These are phyloP conservation scores for Neurospora crassa DNA, from an alignment of 2,329 filamentous ascomycete genomes.

Conservation along the genomic window DNA sequence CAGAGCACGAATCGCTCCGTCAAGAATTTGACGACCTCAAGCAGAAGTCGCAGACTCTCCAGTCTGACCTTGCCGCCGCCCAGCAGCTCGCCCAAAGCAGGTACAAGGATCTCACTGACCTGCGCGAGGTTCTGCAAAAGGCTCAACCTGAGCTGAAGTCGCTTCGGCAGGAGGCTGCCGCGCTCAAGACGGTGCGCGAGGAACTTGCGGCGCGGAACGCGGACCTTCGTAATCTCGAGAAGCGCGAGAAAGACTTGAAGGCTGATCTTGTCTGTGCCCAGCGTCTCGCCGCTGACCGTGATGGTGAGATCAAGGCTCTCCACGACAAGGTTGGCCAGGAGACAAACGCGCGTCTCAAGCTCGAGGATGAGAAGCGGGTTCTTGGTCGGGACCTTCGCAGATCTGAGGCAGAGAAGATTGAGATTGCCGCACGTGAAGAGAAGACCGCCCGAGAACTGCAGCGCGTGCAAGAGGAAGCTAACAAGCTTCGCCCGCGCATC, in stretches of 20 bases:
- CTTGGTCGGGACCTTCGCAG: slow-evolving; percentile 69
- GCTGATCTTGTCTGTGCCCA: slow-evolving; percentile 63
- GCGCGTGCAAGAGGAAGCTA: slow-evolving; percentile 62
- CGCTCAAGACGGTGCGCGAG: slow-evolving; percentile 65
- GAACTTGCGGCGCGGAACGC: slow-evolving; percentile 51
- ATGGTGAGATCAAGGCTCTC: slow-evolving; percentile 66
- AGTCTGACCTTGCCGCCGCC: slow-evolving; percentile 77
- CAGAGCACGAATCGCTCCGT: slow-evolving; percentile 48
- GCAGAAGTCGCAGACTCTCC: slow-evolving; percentile 56
- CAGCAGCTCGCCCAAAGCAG: slow-evolving; percentile 78
- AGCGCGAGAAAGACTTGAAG: slow-evolving; percentile 71
- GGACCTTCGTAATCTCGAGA: slow-evolving; percentile 69
- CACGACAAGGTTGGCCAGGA: slow-evolving; percentile 73
- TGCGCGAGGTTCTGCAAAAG: slow-evolving; percentile 72
- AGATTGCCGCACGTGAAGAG: slow-evolving; percentile 64
- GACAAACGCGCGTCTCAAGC: slow-evolving; percentile 57
- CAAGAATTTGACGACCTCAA: slow-evolving; percentile 59
- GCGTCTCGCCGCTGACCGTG: slow-evolving; percentile 61
- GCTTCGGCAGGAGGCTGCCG: slow-evolving; percentile 65
- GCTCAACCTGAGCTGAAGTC: slow-evolving; percentile 76
- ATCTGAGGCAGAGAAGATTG: slow-evolving; percentile 69
- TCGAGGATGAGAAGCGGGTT: slow-evolving; percentile 70
- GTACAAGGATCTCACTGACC: slow-evolving; percentile 78
- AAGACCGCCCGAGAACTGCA: slow-evolving; percentile 61
- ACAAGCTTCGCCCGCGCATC: slow-evolving; percentile 51